Base-by-base conservation (phyloP, 176 grass and related monocot species). In the Secale cereale region DNA sequence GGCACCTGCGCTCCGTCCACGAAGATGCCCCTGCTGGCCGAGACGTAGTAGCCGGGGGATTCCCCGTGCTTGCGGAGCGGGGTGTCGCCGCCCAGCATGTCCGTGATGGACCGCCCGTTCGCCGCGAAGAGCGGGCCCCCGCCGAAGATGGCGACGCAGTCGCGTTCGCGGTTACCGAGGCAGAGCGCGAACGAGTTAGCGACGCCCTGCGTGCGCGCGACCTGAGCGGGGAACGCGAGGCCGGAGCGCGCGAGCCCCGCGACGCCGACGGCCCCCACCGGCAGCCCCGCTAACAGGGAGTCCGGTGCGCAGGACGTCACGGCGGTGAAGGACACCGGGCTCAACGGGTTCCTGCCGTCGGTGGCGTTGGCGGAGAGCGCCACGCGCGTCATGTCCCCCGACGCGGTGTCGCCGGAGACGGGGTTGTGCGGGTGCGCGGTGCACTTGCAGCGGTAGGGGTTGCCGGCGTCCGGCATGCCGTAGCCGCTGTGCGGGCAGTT, bases 131-230 rank as follows among this genome's bases (percentile, higher is more conserved):
- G 28, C 23, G 88, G 81, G 0, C 87, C 86, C 0, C 78, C 83
- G 27, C 92, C 95, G 33, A 97, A 91, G 74, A 92, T 92, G 0
- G 81, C 92, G 8, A 91, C 88, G 26, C 95, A 82, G 20, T 40
- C 19, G 27, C 69, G 16, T 2, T 2, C 45, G 30, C 40, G 76
- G 60, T 84, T 82, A 2, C 90, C 92, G 82, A 97, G 95, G 78
- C 95, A 94, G 70, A 97, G 87, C 11, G 76, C 87, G 62, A 97
- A 93, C 56, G 60, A 77, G 43, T 70, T 79, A 8, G 83, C 35
- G 22, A 91, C 87, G n/a, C 68, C 74, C 61, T 89, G 85, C n/a
- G 69, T 23, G 10, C 78, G 8, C 3, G 92, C 73, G 15, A 90
- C 82, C 76, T 92, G 90, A 13, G 76, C 78, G 2, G 82, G 88